Evolutionary conservation across 495 filamentous ascomycete genomes (phyloP), one percentile per base, ranked within the genome.

Genomic region (Aspergillus asperescens): DNA sequence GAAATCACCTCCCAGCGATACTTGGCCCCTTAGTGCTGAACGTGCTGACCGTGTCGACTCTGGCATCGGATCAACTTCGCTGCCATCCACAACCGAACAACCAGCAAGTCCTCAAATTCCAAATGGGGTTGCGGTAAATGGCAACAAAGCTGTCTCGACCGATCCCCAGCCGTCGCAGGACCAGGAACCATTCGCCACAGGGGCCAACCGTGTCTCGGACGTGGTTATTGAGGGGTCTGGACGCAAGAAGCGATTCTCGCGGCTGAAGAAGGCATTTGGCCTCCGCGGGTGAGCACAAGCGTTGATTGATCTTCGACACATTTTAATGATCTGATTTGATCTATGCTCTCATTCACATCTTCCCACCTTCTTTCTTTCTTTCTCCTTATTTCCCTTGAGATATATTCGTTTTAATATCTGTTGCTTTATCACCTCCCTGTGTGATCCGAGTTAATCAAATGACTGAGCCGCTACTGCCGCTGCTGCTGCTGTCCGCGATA

Each of bases 221-320:
- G 69, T 73, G 46, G 62, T 71, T 20, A 70, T 71, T 49, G 64
- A 60, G 25, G 59, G 63, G 20, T 66, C 69, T 8, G 69, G 67
- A 29, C 75, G 75, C 47, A 79, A 78, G 63, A 80, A 74, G 56
- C 72, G 75, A 47, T 79, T 80, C 47, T 69, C 68, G 1, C 62
- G 68, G 47, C 60, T 80, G 45, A 64, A 74, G 19, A 77, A 74
- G 52, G 76, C 75, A 23, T 73, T 80, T 42, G 70, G 75, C 8
- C 56, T 78, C 48, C 64, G 68, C 34, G 51, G 57, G 40, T 76
- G 53, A 74, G 15, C 6, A 13, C 46, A 20, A 15, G 23, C n/a
- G n/a, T 23, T 39, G 19, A 20, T 7, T 32, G 15, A 5, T 12
- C 32, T 51, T 44, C 34, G 23, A 29, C 20, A 12, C 60, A 65